Evolutionary conservation across 345 rosid genomes (phyloP), one percentile per base, ranked within the genome.

Genomic region (Microthlaspi erraticum): DNA sequence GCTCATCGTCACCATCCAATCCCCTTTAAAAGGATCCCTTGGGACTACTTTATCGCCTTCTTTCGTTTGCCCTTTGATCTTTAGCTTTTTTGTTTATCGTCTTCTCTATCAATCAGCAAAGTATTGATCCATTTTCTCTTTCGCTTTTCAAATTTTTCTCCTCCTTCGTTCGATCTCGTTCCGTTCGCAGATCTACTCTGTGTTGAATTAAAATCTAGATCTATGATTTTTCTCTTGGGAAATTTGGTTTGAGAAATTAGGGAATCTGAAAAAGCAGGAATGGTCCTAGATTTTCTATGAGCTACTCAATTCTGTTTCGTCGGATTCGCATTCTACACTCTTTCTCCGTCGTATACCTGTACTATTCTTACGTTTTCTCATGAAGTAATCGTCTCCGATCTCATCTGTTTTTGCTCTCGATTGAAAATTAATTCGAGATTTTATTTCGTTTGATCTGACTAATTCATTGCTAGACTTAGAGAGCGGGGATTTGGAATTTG

Each of bases 291-390:
- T 77, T 72, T 72, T 84, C 81, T 82, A 83, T 93, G 96, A 88
- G 49, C 57, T 83, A 32, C 76, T 71, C 83, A 10, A 79, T 81
- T 43, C 81, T 79, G 68, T 87, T 85, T 83, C 87, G 88, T 69
- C 91, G 90, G 39, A 78, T 94, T 67, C 87, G 91, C 44, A 75
- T 89, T 65, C 70, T 89, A 14, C 99, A 94, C 74, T 94, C 99
- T 4, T 88, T 91, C 73, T 93, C 98, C 10, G 96, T 93, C 73
- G 96, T 87, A 8, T 93, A 87, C 57, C 91, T 93, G 10, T 93
- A 91, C 87, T 89, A 95, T 84, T 86, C 92, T 32, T 91, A 91
- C 82, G 98, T 85, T 34, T 86, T 93, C 78, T 90, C 97, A 71
- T 81, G 77, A 83, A 78, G 10, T 66, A 45, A 51, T 44, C 53